Evolutionary conservation across 257 asterid genomes (phyloP).

Genomic region (Nicotiana tomentosiformis): DNA sequence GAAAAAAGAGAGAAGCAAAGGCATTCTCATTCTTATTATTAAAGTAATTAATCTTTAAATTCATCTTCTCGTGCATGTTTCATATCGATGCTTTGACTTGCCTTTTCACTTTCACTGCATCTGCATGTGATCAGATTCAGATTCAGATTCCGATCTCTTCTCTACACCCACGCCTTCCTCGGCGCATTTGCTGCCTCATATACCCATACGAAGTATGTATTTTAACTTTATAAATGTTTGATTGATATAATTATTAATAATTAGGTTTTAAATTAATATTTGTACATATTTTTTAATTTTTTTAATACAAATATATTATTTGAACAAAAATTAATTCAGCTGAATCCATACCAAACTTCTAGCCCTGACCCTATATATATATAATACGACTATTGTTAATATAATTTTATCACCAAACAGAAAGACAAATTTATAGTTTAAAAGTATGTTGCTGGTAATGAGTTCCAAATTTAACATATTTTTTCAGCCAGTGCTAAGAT

Average conservation of each 20-base stretch:
- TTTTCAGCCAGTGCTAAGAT: too few relatives aligned
- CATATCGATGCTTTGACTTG: conserved; percentile 5
- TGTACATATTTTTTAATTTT: too few relatives aligned
- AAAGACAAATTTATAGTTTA: too few relatives aligned
- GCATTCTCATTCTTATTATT: neutral
- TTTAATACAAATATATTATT: too few relatives aligned
- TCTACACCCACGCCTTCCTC: neutral
- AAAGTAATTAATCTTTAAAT: neutral
- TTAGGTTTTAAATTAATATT: too few relatives aligned
- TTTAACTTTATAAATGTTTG: too few relatives aligned
- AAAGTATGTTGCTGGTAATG: neutral
- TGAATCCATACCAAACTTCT: too few relatives aligned
- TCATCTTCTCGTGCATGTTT: neutral
- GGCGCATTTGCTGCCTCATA: too few relatives aligned
- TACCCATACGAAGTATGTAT: too few relatives aligned
- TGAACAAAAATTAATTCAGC: too few relatives aligned
- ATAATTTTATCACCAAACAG: neutral
- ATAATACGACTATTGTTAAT: neutral
- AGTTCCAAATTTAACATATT: neutral
- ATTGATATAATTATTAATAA: too few relatives aligned
- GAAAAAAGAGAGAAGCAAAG: neutral
- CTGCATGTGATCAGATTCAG: neutral
- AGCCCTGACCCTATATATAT: too few relatives aligned
- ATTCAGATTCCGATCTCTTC: neutral
- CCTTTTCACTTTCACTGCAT: neutral